Evolutionary conservation across 768 basidiomycete genomes (phyloP).

Genomic region (Sarcodon sp.): DNA sequence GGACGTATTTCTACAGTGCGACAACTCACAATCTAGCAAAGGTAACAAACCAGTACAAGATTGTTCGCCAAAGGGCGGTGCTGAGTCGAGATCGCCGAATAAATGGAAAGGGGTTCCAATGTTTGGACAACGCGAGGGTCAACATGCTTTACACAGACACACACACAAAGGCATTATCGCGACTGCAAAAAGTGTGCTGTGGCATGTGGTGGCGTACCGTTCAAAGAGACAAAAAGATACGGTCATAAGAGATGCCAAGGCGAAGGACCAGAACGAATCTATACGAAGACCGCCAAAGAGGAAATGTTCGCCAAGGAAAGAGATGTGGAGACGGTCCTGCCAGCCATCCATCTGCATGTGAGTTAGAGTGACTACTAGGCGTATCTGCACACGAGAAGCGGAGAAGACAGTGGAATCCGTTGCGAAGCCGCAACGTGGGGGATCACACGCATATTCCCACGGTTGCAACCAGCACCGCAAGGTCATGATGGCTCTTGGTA

Average conservation of each 20-base stretch:
- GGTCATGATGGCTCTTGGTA: no score
- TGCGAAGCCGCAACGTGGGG: no score
- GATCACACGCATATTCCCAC: no score
- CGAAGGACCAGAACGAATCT: conserved; percentile 34
- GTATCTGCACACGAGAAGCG: no score
- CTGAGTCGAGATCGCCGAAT: conserved; percentile 28
- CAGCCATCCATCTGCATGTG: no score
- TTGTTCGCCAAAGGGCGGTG: conserved; percentile 38
- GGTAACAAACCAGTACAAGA: conserved; percentile 43
- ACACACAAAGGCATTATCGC: not conserved
- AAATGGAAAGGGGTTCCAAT: conserved; percentile 28
- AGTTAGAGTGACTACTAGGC: no score
- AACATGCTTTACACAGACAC: conserved; percentile 24
- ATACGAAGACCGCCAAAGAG: conserved; percentile 29
- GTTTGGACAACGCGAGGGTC: conserved; percentile 33
- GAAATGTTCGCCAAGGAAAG: conserved; percentile 31
- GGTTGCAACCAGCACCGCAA: no score
- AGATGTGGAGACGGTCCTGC: conserved; percentile 31
- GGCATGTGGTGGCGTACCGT: conserved; percentile 26
- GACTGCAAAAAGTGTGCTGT: not conserved
- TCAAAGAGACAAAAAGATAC: conserved; percentile 37
- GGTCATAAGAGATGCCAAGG: conserved; percentile 31
- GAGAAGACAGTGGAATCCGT: no score
- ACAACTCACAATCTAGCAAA: conserved; percentile 45
- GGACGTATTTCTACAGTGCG: not conserved